Evolutionary conservation across 2,329 filamentous ascomycete genomes (phyloP).

Genomic region (Camillea tinctor): DNA sequence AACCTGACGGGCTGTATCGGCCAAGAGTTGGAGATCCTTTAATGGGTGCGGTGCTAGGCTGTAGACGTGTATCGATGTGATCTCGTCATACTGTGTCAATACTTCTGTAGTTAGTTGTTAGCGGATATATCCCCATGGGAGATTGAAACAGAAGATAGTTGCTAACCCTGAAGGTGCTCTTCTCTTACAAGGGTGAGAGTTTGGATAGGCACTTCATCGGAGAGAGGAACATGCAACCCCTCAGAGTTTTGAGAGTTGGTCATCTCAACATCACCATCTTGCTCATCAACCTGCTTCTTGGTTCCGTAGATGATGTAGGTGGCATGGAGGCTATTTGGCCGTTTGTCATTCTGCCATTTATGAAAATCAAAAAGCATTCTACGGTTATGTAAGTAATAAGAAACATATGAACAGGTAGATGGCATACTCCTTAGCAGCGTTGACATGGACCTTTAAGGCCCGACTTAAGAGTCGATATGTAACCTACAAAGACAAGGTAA

Average conservation of each 20-base stretch:
- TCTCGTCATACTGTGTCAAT: constrained; percentile 66
- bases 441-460: constrained; percentile 79
- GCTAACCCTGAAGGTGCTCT: constrained; percentile 66
- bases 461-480: constrained; percentile 85
- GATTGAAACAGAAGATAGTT: neutral
- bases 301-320: constrained; percentile 86
- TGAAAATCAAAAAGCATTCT: constrained; percentile 91
- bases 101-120: constrained; percentile 48
- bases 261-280: constrained; percentile 68
- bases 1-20: constrained; percentile 66
- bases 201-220: constrained; percentile 52
- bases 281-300: constrained; percentile 44
- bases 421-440: constrained; percentile 81
- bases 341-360: constrained; percentile 71
- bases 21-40: constrained; percentile 69
- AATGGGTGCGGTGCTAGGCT: constrained; percentile 72
- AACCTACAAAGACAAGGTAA: constrained; percentile 53
- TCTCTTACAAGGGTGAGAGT: constrained; percentile 69
- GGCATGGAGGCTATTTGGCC: constrained; percentile 74
- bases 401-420: too few species aligned
- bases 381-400: constrained; percentile 11
- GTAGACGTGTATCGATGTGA: constrained; percentile 82
- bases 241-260: constrained; percentile 61
- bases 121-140: constrained; percentile 8
- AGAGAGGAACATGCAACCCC: constrained; percentile 31